Percentiles rank a stretch among this genome's conserved stretches.
phyloP scores from a whole-genome alignment of 2,329 filamentous ascomycete species.

The Venturiaceae sp. region DNA sequence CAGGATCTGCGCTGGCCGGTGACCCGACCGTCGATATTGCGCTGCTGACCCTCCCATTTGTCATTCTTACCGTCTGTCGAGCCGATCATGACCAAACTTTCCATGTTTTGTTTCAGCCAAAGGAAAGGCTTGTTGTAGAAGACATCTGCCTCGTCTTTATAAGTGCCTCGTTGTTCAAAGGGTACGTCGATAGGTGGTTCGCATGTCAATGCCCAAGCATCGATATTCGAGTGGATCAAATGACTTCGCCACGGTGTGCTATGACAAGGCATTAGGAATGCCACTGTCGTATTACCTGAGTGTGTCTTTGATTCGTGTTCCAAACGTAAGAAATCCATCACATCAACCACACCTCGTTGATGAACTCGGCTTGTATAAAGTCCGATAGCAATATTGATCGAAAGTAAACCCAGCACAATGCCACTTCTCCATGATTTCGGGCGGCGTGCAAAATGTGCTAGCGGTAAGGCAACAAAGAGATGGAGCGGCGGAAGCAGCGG shows the following conservation, averaged over 20 bases:
- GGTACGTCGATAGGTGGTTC: constrained; percentile 72
- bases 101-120: constrained; percentile 31
- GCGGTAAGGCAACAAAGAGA: constrained; percentile 61
- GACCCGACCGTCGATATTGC: constrained; percentile 2
- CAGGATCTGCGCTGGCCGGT: constrained; percentile 20
- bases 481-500: constrained; percentile 83
- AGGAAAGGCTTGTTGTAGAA: constrained; percentile 62
- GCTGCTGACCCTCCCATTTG: constrained; percentile 9
- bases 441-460: constrained; percentile 54
- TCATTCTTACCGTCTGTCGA: constrained; percentile 5
- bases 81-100: constrained; percentile 12
- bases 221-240: constrained; percentile 63
- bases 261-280: constrained; percentile 93
- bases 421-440: constrained; percentile 21
- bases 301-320: constrained; percentile 43
- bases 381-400: constrained; percentile 60
- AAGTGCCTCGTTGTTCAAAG: constrained; percentile 51
- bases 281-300: constrained; percentile 40
- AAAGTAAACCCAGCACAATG: constrained; percentile 44
- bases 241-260: constrained; percentile 91
- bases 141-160: constrained; percentile 81
- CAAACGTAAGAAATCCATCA: constrained; percentile 64
- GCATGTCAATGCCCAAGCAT: constrained; percentile 79
- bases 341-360: constrained; percentile 67
- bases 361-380: constrained; percentile 68